Conservation (phyloP, 1,284 basidiomycete species). For the Ustilago shanxiensis region DNA sequence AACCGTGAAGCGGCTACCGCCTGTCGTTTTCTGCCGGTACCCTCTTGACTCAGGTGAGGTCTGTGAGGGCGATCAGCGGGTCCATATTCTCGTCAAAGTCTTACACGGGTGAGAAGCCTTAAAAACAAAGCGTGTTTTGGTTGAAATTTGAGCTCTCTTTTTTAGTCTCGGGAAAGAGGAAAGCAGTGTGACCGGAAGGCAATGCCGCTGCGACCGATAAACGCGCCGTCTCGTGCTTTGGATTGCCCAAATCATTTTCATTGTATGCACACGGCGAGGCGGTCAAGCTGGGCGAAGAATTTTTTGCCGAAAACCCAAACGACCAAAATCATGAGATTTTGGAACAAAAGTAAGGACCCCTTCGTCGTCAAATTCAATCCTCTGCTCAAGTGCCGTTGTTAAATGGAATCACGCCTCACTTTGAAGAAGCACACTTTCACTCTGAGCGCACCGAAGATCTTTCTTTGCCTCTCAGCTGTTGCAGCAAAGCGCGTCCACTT, state of each 20-base stretch:
- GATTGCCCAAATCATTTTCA: no score
- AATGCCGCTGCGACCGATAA: slow-evolving; percentile 7
- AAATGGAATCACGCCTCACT: not conserved
- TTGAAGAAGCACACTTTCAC: slow-evolving; percentile 1
- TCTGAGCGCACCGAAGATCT: slow-evolving; percentile 12
- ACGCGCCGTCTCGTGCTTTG: no score
- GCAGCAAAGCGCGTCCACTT: not conserved
- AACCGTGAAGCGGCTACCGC: not conserved
- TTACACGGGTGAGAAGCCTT: not conserved
- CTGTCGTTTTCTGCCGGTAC: not conserved
- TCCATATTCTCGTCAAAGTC: not conserved
- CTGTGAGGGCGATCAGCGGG: not conserved
- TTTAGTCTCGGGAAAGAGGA: not conserved
- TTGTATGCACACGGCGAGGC: not conserved
- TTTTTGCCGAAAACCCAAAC: slow-evolving; percentile 13
- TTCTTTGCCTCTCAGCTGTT: not conserved
- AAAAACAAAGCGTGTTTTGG: not conserved
- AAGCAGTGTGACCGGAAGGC: slow-evolving; percentile 16
- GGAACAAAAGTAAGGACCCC: not conserved
- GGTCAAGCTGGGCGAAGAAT: not conserved
- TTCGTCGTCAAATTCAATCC: not conserved
- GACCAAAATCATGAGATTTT: slow-evolving; percentile 54
- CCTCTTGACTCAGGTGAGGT: no score
- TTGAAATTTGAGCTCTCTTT: not conserved
- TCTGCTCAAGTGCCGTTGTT: slow-evolving; percentile 19